Base-by-base conservation (phyloP, 768 basidiomycete genomes). In the Krasilnikovozyma curviuscula region DNA sequence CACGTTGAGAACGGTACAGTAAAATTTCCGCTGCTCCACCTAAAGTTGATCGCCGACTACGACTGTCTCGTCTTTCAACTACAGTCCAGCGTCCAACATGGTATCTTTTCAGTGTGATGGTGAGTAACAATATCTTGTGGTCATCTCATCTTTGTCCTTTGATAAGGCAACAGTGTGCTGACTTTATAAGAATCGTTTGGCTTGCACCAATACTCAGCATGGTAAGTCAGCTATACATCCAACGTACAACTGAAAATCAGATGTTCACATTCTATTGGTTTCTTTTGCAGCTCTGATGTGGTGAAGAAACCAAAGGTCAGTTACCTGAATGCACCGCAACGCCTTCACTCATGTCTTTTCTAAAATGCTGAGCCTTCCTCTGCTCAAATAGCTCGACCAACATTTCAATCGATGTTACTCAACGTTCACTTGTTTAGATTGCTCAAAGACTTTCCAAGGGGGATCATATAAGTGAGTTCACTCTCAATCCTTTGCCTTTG, bases 341-440 rank as follows among this genome's bases (percentile, higher is more conserved):
- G 37, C 29, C 12, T 23, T 6, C 29, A 24, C 21, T 6, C 12
- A 4, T 27, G 16, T 40, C 24, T 28, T 25, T 45, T 10, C 46
- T 37, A n/a, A 12, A 4, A 18, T 37, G 5, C 18, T 18, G 23
- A 18, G 35, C 24, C 10, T 4, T 4, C 27, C 25, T 7, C 32
- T 27, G 2, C 7, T 24, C 38, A 18, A 14, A 12, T 8, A 28
- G 25, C 7, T 19, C 38, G 50, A 52, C 24, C 50, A 52, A 39
- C 50, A 52, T 40, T 25, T 25, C 18, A 13, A 14, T n/a, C 44
- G 50, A n/a, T 52, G 50, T 40, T 39, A 34, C 28, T 39, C 44
- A 3, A 25, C 44, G n/a, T 52, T 52, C 50, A 52, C 50, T 18
- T 52, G 50, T 29, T 45, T 52, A 39, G 50, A 52, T 34, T 52